Evolutionary conservation across 441 rosid species (phyloP), one percentile per base, ranked within the genome.

Genomic region (Biscutella laevigata): DNA sequence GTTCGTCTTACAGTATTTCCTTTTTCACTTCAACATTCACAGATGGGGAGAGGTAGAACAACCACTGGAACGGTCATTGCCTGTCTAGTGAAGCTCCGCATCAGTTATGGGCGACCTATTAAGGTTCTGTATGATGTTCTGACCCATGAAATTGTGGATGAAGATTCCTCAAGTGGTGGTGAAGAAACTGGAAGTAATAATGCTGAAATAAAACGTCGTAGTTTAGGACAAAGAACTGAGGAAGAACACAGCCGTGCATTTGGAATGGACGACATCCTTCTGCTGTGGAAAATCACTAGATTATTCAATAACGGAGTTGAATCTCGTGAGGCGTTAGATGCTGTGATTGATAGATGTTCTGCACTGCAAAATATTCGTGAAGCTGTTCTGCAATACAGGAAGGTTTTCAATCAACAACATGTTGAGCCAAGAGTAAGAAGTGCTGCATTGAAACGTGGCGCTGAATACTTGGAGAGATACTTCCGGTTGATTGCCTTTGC

Each of bases 31-130:
- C 57, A 21, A 42, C 37, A 29, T 53, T 63, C 58, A 43, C 79
- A 94, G 99, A 94, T 94, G 96, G 99, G 99, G 62, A 89, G 86
- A 77, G 99, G 99, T 72, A 89, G 99, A 78, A 94, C 99, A 13
- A 94, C 99, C 25, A 84, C 97, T 37, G 99, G 97, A 53, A 89
- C 99, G 47, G 99, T 94, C 40, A 89, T 94, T 70, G 97, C 97
- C 36, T 94, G 99, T 75, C 97, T 94, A 71, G 75, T 94, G 60
- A 84, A 89, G 74, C 94, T 84, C 59, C 81, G 97, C 44, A 80
- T 94, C 14, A 88, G 83, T 69, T 62, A 73, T 69, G 99, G 97
- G 48, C 81, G 91, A 69, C 99, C 97, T 45, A 71, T 94, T 54
- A 80, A 70, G 76, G 71, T 86, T 68, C 71, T 84, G 39, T 49